Base-by-base conservation (phyloP, 2,329 filamentous ascomycete species). In the Alternaria hordeiaustralica region DNA sequence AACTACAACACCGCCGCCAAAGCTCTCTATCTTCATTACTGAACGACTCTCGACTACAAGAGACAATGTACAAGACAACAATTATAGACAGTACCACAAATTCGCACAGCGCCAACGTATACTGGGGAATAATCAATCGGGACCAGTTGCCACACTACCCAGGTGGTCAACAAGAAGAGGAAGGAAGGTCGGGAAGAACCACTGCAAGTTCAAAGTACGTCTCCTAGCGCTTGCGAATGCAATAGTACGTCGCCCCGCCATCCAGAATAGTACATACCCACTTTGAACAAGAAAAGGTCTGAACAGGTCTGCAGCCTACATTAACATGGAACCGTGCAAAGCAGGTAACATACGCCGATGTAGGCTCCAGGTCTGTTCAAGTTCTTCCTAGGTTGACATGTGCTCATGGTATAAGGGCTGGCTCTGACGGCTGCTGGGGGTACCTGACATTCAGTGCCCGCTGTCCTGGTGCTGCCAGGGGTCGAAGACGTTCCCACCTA, bases 381-480 rank as follows among this genome's bases (percentile, higher is more conserved):
- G 0, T 9, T n/a, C 4, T n/a, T 9, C 7, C 33, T 36, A n/a
- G 33, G 15, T 36, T 36, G 33, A 36, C 0, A 0, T 36, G 15
- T n/a, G 4, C 6, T 3, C 20, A 21, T 18, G n/a, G 30, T 36
- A 15, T 18, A 5, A n/a, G 4, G 9, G 21, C 20, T 51, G 45
- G 6, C 28, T 33, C 28, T 21, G 43, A 13, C 20, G 20, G 15
- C 33, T 6, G 21, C 53, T 18, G 6, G 20, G 15, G 33, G 21
- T 56, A 13, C 41, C 23, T 15, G 57, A 23, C 6, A 26, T 8
- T n/a, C 46, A 28, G 23, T 55, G 56, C n/a, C 50, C 55, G 15
- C 21, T 43, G 10, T 59, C 26, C 20, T 60, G 46, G 18, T 54
- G 50, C 15, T 41, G 41, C 64, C 58, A 66, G 18, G 54, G 49